These are phyloP conservation scores for Daucus carota DNA, from an alignment of 129 eudicot species.

Conservation along the genomic window DH1_v3.0 NC_030386.2:25533001-25533500, in stretches of 20 bases:
- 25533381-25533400: constrained; percentile 76
- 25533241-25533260: background rate
- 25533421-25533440: constrained; percentile 64
- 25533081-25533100: background rate
- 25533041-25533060: background rate
- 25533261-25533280: background rate
- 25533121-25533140: background rate
- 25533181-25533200: background rate
- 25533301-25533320: constrained; percentile 65
- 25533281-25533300: constrained; percentile 42
- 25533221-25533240: background rate
- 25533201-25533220: background rate
- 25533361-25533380: constrained; percentile 57
- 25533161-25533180: background rate
- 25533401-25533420: constrained; percentile 71
- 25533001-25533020: background rate
- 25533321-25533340: constrained; percentile 92
- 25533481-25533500: constrained; percentile 84
- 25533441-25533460: constrained; percentile 79
- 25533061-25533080: background rate
- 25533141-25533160: background rate
- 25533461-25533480: constrained; percentile 89
- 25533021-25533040: background rate
- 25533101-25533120: background rate
- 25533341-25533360: constrained; percentile 86